A percentile compares a stretch with the other conserved stretches of the same genome.
phyloP scores from a whole-genome alignment of 2,329 filamentous ascomycete genomes.

The Scolecobasidium constrictum region DNA sequence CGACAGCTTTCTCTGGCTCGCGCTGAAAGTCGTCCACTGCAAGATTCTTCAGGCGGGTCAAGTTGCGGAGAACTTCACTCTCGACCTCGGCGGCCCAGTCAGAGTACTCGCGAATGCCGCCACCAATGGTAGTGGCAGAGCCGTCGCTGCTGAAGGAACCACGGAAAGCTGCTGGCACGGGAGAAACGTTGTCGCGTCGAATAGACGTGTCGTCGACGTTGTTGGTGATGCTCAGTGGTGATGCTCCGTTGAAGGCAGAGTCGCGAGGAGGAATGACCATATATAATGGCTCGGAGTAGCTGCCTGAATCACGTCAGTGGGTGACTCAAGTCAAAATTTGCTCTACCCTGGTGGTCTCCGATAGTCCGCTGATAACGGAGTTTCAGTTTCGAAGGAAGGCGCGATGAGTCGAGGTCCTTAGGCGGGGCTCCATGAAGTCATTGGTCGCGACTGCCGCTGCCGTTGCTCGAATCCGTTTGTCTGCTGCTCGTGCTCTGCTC shows the following conservation, averaged over 20 bases:
- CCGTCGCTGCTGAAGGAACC: background rate
- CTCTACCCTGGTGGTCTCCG: background rate
- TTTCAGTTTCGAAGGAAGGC: background rate
- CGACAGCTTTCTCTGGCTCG: constrained; percentile 15
- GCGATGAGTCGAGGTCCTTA: background rate
- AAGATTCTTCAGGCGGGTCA: constrained; percentile 20
- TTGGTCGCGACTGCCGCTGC: background rate
- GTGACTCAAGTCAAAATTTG: background rate
- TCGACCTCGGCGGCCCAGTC: constrained; percentile 21
- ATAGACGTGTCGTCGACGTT: background rate
- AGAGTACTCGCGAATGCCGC: constrained; percentile 15
- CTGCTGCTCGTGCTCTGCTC: too few relatives aligned
- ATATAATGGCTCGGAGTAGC: background rate
- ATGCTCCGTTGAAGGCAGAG: background rate
- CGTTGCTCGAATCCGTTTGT: too few relatives aligned
- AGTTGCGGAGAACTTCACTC: constrained; percentile 16
- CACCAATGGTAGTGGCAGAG: background rate
- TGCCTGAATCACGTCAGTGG: background rate
- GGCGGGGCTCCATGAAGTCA: background rate
- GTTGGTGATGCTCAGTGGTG: background rate
- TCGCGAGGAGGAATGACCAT: background rate
- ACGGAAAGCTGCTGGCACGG: background rate
- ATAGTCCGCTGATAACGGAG: background rate
- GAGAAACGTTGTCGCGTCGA: background rate
- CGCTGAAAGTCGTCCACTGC: constrained; percentile 20